Conservation (phyloP, 495 filamentous ascomycete genomes). For the Poronia punctata region DNA sequence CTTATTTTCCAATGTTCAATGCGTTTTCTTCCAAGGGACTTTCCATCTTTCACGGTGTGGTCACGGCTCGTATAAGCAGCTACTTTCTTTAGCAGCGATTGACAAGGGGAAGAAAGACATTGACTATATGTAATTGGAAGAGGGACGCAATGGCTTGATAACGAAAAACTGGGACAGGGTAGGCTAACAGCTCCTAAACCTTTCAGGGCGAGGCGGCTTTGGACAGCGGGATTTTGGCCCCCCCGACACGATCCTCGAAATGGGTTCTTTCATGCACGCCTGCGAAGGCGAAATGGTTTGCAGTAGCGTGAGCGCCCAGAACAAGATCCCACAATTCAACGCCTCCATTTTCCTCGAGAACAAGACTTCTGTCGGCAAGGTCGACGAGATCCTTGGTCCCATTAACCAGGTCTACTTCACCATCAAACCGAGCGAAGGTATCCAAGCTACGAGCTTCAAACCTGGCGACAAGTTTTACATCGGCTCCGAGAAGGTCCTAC, state of each 20-base stretch:
- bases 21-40: not conserved
- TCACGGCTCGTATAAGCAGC: no score
- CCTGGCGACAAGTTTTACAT: conserved; percentile 96
- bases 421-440: conserved; percentile 90
- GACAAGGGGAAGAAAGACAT: not conserved
- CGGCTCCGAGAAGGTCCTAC: conserved; percentile 85
- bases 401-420: conserved; percentile 98
- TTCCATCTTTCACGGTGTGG: no score
- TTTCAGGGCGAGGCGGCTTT: conserved; percentile 46
- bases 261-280: conserved; percentile 88
- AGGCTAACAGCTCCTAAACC: no score
- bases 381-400: conserved; percentile 91
- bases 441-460: conserved; percentile 91
- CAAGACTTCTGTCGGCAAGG: conserved; percentile 86
- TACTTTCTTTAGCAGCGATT: not conserved
- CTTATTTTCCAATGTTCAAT: not conserved
- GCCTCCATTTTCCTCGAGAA: conserved; percentile 98
- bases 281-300: conserved; percentile 97
- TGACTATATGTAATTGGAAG: no score
- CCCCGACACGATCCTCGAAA: conserved; percentile 54
- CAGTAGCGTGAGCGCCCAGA: conserved; percentile 86
- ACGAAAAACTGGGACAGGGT: not conserved
- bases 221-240: conserved; percentile 47
- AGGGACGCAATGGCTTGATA: no score
- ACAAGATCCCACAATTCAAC: conserved; percentile 99